Percentiles rank a stretch among this genome's conserved stretches.
phyloP scores from a whole-genome alignment of 169 alveolate genomes.

The Plasmodium reichenowi region DNA sequence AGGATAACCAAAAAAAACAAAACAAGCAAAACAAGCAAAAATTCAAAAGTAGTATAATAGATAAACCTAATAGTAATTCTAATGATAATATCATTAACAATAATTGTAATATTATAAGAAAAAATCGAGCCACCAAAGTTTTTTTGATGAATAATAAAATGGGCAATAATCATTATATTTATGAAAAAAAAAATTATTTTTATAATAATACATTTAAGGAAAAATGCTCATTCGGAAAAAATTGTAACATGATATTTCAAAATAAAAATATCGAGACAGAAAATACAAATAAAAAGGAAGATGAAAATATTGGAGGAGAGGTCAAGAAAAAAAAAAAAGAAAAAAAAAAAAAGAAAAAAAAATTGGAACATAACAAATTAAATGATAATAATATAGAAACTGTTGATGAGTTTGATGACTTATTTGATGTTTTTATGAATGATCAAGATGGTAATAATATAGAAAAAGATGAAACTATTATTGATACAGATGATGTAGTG shows the following conservation, averaged over 20 bases:
- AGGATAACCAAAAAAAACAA: background rate
- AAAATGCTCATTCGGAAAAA: background rate
- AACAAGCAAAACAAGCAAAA: background rate
- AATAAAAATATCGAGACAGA: background rate
- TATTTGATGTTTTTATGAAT: slow-evolving; percentile 5
- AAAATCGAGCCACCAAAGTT: slow-evolving; percentile 25
- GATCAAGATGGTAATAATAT: slow-evolving; percentile 4
- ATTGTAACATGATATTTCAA: background rate
- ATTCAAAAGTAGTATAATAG: background rate
- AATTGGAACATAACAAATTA: background rate
- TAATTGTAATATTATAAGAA: too few species aligned
- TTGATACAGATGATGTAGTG: background rate
- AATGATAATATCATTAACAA: background rate
- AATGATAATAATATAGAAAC: too few species aligned
- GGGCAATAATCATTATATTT: background rate
- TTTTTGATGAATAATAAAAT: slow-evolving; percentile 24
- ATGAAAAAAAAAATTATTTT: background rate
- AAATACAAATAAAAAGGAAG: background rate
- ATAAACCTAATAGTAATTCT: background rate
- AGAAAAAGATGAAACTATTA: background rate
- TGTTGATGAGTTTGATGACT: slow-evolving; percentile 38
- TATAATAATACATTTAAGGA: too few species aligned
- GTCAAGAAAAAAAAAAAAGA: background rate
- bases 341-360: slow-evolving; percentile 22
- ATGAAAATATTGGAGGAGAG: background rate